Percentiles rank a stretch among this genome's conserved stretches.
phyloP scores from a whole-genome alignment of 225 moss, liverwort and hornwort genomes.

The Pseudoscleropodium purum region DNA sequence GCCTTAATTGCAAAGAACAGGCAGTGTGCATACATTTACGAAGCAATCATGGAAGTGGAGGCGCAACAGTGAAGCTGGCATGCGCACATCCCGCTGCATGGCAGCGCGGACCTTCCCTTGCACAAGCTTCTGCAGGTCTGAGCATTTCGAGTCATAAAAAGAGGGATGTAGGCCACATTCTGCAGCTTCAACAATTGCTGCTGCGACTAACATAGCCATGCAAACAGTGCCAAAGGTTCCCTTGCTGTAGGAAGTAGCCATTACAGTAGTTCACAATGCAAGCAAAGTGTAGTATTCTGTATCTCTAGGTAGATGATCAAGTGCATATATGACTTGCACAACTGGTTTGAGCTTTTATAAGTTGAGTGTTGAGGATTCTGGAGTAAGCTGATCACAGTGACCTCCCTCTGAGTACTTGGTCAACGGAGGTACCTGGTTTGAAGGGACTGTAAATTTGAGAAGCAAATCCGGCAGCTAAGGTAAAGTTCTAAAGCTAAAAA shows the following conservation, averaged over 20 bases:
- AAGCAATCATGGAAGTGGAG: constrained; percentile 58
- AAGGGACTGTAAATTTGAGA: neutral
- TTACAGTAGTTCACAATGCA: neutral
- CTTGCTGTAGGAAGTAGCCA: neutral
- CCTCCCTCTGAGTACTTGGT: neutral
- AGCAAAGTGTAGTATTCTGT: neutral
- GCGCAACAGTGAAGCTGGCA: constrained; percentile 38
- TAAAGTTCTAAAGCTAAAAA: neutral
- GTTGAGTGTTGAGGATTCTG: neutral
- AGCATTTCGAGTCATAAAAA: constrained; percentile 25
- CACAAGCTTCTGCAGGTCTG: constrained; percentile 26
- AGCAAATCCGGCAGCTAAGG: neutral
- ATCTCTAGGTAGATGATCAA: neutral
- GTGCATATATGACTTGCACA: neutral
- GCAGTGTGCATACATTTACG: constrained; percentile 16
- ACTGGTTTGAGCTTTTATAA: neutral
- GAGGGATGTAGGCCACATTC: constrained; percentile 5
- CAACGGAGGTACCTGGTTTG: neutral
- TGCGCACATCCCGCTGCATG: constrained; percentile 14
- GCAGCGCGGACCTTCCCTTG: constrained; percentile 8
- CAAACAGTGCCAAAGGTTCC: neutral
- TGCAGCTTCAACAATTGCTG: neutral
- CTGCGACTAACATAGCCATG: neutral
- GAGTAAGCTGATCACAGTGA: neutral
- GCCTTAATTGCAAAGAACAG: neutral